These are phyloP conservation scores for Syncephalastrum monosporum DNA, from an alignment of 371 early-diverging fungal genomes.

Conservation along the genomic window DNA sequence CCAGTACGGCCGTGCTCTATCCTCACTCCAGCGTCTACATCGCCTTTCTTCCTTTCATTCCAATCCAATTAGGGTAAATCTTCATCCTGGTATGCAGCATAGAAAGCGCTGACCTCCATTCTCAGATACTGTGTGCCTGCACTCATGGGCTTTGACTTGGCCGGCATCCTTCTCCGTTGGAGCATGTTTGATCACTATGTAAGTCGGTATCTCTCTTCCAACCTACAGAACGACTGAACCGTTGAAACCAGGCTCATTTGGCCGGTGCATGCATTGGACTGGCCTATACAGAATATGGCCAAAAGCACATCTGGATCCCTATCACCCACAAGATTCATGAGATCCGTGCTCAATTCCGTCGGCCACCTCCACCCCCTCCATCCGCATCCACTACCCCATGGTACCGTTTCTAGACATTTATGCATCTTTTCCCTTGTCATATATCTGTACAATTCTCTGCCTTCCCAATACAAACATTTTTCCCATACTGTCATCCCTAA, in stretches of 20 bases:
- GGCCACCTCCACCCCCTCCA: too few species aligned
- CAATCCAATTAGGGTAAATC: conserved; percentile 58
- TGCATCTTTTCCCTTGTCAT: too few species aligned
- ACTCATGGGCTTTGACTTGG: conserved; percentile 62
- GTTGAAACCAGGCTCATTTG: conserved; percentile 54
- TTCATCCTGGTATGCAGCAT: background rate
- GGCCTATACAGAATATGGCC: conserved; percentile 50
- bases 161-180: conserved; percentile 61
- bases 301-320: conserved; percentile 49
- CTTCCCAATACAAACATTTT: too few species aligned
- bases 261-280: conserved; percentile 62
- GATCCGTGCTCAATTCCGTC: conserved; percentile 6
- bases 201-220: conserved; percentile 24
- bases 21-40: conserved; percentile 65
- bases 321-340: conserved; percentile 32
- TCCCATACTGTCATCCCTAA: too few species aligned
- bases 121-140: conserved; percentile 50
- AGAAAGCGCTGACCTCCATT: background rate
- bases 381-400: too few species aligned
- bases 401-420: too few species aligned
- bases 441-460: too few species aligned
- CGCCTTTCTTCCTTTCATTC: conserved; percentile 73
- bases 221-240: background rate
- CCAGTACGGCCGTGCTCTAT: conserved; percentile 52
- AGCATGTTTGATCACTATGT: conserved; percentile 69